Evolutionary conservation across 2,329 filamentous ascomycete species (phyloP).

Genomic region (Amesomyces nigricolor): DNA sequence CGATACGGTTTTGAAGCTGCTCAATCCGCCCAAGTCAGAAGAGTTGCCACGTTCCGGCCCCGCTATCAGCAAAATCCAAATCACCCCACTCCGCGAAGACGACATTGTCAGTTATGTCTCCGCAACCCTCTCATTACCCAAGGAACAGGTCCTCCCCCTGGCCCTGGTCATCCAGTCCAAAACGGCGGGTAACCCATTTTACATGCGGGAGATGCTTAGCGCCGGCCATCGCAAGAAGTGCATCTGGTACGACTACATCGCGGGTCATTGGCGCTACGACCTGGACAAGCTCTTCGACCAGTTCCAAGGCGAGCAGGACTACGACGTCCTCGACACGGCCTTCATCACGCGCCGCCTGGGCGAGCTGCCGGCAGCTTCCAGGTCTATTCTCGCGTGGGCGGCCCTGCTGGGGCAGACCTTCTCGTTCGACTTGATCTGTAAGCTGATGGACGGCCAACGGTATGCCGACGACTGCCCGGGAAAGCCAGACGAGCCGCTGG

Average conservation of each 20-base stretch:
- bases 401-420: constrained; percentile 77
- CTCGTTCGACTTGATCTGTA: constrained; percentile 74
- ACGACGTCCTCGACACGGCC: constrained; percentile 72
- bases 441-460: constrained; percentile 67
- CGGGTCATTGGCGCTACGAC: constrained; percentile 77
- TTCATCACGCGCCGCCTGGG: constrained; percentile 75
- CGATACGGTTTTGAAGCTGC: constrained; percentile 49
- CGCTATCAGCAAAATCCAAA: constrained; percentile 61
- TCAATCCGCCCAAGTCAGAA: constrained; percentile 50
- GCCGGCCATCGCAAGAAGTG: constrained; percentile 81
- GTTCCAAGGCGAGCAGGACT: constrained; percentile 72
- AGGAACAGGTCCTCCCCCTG: constrained; percentile 68
- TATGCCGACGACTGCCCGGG: constrained; percentile 43
- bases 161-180: constrained; percentile 85
- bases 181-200: constrained; percentile 83
- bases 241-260: constrained; percentile 85
- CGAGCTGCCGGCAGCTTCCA: constrained; percentile 68
- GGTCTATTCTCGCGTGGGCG: constrained; percentile 79
- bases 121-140: constrained; percentile 67
- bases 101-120: constrained; percentile 81
- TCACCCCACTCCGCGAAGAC: constrained; percentile 68
- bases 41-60: constrained; percentile 44
- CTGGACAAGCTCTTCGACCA: constrained; percentile 80
- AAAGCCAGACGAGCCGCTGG: constrained; percentile 29
- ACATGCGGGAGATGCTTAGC: constrained; percentile 84